Evolutionary conservation across 805 yeast genomes (phyloP), one percentile per base, ranked within the genome.

Genomic region (Yarrowia sp.): DNA sequence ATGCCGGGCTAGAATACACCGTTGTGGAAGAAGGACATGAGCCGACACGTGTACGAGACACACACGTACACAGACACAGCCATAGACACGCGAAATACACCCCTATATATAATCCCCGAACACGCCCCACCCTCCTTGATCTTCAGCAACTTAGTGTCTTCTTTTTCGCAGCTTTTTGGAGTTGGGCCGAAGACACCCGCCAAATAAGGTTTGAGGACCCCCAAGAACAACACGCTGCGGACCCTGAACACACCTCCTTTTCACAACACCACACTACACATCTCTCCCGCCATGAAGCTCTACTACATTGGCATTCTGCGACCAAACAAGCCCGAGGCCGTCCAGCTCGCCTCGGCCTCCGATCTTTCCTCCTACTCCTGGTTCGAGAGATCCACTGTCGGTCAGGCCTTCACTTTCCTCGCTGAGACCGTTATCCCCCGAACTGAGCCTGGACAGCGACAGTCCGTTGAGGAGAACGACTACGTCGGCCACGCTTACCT

Each of bases 361-460:
- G 98, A 95, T 73, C 81, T 95, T 67, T 82, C 91, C 31, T 88
- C 87, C 70, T 93, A 93, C 77, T 86, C 95, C 33, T 95, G 90
- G 77, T 95, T 95, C 76, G 97, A 93, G 78, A 83, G 92, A 71
- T 77, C 82, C 38, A 81, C 87, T 47, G 97, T 92, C 32, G 86
- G 89, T 18, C 97, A 93, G 77, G 93, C 95, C 78, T 90, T 93
- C 96, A 85, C 96, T 4, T 95, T 95, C 76, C 92, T 95, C 77
- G 84, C 96, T 31, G 90, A 86, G 72, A 95, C 99, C 2, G 93
- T 93, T 31, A 86, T 96, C 14, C 87, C 86, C 68, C 86, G 99
- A 78, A 95, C 99, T 1, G 78, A 81, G 44, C 81, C 93, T 0
- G 96, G 97, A 55, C 93, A 91, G 78, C 86, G 98, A 78, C 99